Base-by-base conservation (phyloP, 169 alveolate species). In the Miamiensis avidus region DNA sequence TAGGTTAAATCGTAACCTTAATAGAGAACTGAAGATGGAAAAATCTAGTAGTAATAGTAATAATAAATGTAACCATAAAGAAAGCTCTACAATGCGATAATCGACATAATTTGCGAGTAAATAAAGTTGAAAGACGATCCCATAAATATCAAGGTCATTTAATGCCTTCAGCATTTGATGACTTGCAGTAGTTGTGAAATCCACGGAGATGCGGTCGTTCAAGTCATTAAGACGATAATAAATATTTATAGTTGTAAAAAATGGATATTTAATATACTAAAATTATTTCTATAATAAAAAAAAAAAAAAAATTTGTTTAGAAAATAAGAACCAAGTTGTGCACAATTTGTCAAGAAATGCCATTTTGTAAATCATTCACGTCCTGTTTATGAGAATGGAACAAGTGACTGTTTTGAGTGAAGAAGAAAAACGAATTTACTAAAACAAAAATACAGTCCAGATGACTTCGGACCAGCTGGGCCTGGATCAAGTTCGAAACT, bases 91-190 rank as follows among this genome's bases (percentile, higher is more conserved):
- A 94, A 93, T 82, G 91, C 92, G 0, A 89, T 93, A 16, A 91
- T 91, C 29, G 93, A 91, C 65, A 65, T 88, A 20, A 82, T 93
- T 16, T 87, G 96, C 82, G 34, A 73, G 30, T 87, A 94, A 30
- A 93, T 88, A 0, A 64, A 83, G 25, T 94, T 89, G 31, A 83
- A 91, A 76, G 96, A 93, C 77, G 89, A 90, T 30, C 32, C 81
- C 20, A 94, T 93, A 0, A 87, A 93, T 29, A 88, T 93, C 27
- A 82, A 93, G 76, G 85, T 93, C 6, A 93, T 93, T 74, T 88
- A 88, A 78, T 76, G 92, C 1, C 78, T 93, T 28, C 83, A 91
- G 20, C 89, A 94, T 20, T 75, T 93, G 1, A 87, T 91, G 11
- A 82, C 94, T 25, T 85, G 93, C 31, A 81, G 88, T 29, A 89